A percentile compares a stretch with the other conserved stretches of the same genome.
These are phyloP conservation scores for Ganoderma lucidum DNA, from an alignment of 1,284 basidiomycete genomes.

Conservation along the genomic window DNA sequence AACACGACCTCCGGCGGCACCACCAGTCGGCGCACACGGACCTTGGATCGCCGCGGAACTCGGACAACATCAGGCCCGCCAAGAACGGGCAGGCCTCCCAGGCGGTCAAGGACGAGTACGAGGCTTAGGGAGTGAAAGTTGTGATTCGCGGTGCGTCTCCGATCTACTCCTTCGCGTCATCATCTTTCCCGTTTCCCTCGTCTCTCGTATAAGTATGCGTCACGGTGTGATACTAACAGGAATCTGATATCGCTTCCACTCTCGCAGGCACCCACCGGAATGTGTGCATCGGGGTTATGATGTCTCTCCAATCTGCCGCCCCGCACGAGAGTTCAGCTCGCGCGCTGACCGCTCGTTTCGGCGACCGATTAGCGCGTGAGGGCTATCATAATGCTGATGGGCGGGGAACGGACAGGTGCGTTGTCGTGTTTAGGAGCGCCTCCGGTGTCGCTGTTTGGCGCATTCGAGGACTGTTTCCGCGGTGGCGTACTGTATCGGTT, in stretches of 20 bases:
- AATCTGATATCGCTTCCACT: not conserved
- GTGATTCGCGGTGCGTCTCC: constrained; percentile 21
- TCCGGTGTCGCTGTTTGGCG: not conserved
- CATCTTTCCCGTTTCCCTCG: not conserved
- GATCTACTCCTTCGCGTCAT: not conserved
- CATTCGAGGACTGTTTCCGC: constrained; percentile 2
- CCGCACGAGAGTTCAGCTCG: constrained; percentile 3
- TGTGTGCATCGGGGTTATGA: constrained; percentile 11
- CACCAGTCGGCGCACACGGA: constrained; percentile 21
- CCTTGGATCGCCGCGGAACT: constrained; percentile 24
- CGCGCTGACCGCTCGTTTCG: constrained; percentile 1
- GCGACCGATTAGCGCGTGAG: not conserved
- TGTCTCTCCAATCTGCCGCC: constrained; percentile 18
- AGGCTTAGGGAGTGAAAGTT: not conserved
- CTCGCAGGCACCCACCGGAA: constrained; percentile 1
- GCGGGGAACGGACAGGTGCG: constrained; percentile 4
- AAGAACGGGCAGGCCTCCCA: not conserved
- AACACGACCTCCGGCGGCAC: constrained; percentile 26
- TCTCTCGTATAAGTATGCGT: no score
- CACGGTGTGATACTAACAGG: no score
- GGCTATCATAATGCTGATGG: constrained; percentile 7
- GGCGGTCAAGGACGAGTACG: not conserved
- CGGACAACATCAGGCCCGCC: not conserved
- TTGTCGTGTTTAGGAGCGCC: not conserved
- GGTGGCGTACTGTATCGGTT: constrained; percentile 2